Conservation (phyloP, 2,329 filamentous ascomycete species). For the Immersiporthe knoxdaviesiana region DNA sequence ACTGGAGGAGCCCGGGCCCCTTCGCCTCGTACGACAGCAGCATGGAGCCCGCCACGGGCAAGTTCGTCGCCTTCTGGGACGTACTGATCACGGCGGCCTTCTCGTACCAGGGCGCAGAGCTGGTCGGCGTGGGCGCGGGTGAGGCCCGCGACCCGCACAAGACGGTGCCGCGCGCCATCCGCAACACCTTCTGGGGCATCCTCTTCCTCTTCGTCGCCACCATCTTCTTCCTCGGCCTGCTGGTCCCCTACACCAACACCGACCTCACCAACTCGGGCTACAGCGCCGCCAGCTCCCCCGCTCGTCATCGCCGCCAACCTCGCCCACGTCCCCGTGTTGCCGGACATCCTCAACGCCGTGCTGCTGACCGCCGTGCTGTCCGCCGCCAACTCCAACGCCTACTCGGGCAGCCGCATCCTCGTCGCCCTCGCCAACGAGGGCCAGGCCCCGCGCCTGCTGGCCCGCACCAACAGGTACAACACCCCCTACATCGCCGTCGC, state of each 20-base stretch:
- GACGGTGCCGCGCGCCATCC: slow-evolving; percentile 57
- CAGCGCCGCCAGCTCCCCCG: slow-evolving; percentile 55
- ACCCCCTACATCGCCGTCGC: slow-evolving; percentile 54
- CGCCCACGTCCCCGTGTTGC: slow-evolving; percentile 52
- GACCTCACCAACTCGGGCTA: slow-evolving; percentile 42
- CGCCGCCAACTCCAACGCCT: slow-evolving; percentile 58
- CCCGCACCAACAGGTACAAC: slow-evolving; percentile 52
- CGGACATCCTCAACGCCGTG: slow-evolving; percentile 58
- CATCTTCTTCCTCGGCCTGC: slow-evolving; percentile 63
- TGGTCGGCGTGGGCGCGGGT: slow-evolving; percentile 43
- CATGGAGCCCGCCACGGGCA: slow-evolving; percentile 22
- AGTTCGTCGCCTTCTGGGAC: slow-evolving; percentile 29
- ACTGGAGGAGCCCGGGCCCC: slow-evolving; percentile 44
- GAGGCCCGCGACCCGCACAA: slow-evolving; percentile 49
- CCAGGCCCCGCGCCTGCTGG: slow-evolving; percentile 55
- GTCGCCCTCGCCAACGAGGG: slow-evolving; percentile 57
- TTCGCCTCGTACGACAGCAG: slow-evolving; percentile 21
- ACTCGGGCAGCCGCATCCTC: slow-evolving; percentile 54
- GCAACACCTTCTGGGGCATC: slow-evolving; percentile 65
- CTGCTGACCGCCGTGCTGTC: slow-evolving; percentile 58
- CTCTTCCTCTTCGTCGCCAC: slow-evolving; percentile 63
- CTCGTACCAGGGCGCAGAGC: slow-evolving; percentile 32
- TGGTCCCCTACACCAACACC: slow-evolving; percentile 56
- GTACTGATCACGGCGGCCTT: slow-evolving; percentile 29
- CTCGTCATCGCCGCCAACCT: slow-evolving; percentile 54